These are phyloP conservation scores for Sphaerostilbella broomeana DNA, from an alignment of 2,329 filamentous ascomycete species.

Conservation along the genomic window DNA sequence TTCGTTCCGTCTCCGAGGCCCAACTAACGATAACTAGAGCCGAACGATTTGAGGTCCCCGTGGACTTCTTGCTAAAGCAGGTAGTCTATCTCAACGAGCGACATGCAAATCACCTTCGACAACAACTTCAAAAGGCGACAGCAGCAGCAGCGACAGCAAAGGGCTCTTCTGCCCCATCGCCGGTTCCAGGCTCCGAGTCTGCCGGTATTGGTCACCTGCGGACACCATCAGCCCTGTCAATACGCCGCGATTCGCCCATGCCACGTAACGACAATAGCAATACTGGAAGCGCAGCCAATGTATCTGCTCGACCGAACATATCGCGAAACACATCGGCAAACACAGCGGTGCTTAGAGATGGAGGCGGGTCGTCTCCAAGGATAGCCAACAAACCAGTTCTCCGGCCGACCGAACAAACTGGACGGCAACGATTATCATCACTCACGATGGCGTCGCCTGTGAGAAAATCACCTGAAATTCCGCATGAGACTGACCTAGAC, in stretches of 20 bases:
- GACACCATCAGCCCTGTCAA: constrained; percentile 48
- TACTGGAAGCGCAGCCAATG: constrained; percentile 38
- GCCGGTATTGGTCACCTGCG: constrained; percentile 31
- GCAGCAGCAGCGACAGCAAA: constrained; percentile 46
- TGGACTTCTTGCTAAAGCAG: constrained; percentile 86
- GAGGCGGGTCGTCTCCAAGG: constrained; percentile 26
- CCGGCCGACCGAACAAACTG: constrained; percentile 23
- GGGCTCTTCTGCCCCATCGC: constrained; percentile 51
- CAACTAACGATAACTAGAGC: constrained; percentile 43
- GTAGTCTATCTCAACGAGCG: constrained; percentile 90
- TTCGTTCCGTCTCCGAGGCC: neutral
- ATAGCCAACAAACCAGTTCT: constrained; percentile 18
- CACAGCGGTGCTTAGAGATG: constrained; percentile 35
- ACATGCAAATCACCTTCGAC: constrained; percentile 82
- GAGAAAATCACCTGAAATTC: constrained; percentile 19
- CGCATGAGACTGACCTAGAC: constrained; percentile 17
- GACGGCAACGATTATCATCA: constrained; percentile 38
- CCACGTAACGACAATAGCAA: constrained; percentile 40
- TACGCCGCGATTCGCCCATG: constrained; percentile 52
- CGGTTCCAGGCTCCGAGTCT: constrained; percentile 45
- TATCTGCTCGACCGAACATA: constrained; percentile 37
- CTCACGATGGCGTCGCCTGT: constrained; percentile 32
- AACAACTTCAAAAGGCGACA: constrained; percentile 75
- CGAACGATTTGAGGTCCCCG: constrained; percentile 71
- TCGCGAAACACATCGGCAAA: constrained; percentile 44